Evolutionary conservation across 441 rosid genomes (phyloP), one percentile per base, ranked within the genome.

Genomic region (Erysimum cheiri): DNA sequence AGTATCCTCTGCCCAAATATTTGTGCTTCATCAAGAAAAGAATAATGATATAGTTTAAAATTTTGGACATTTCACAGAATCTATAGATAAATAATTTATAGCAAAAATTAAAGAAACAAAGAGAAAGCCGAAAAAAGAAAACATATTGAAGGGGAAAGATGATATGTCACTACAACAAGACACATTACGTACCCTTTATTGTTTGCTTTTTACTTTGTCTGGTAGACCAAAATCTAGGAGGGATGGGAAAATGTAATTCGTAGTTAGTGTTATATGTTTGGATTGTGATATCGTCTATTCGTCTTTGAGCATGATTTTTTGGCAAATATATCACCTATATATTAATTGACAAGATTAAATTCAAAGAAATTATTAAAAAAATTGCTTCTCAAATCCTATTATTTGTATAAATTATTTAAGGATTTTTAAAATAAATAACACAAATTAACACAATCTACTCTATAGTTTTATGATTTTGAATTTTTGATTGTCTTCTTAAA

Each of bases 61-160:
- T 8, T 12, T 8, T 26, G 22, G 5, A 14, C 22, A 60, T 8
- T 31, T 58, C 8, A n/a, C 14, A 60, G n/a, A 32, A 36, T 53
- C 3, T 58, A 12, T 15, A 43, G 1, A 43, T 22, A 4, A 17
- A 53, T 32, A 63, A 14, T 32, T 22, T 54, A 28, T 26, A 15
- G 33, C 4, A 40, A 29, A 41, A 41, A 44, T 8, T 2, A 17
- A 59, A 52, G 24, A 49, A 59, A 33, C 3, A 3, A 55, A 43
- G 11, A 5, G 15, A 62, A 73, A 49, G 67, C 33, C 17, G 9
- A 61, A 68, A 68, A 31, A 74, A 8, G 59, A 68, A 47, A 74
- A 74, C 68, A 73, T 52, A 74, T 44, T 46, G 78, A 74, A 43
- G 61, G 59, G 69, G 78, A 74, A 68, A 74, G 78, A 74, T 74